A percentile compares a stretch with the other conserved stretches of the same genome.
Evolutionary conservation across 192 early-diverging fungal species (phyloP).

Genomic region (Glomus cerebriforme): DNA sequence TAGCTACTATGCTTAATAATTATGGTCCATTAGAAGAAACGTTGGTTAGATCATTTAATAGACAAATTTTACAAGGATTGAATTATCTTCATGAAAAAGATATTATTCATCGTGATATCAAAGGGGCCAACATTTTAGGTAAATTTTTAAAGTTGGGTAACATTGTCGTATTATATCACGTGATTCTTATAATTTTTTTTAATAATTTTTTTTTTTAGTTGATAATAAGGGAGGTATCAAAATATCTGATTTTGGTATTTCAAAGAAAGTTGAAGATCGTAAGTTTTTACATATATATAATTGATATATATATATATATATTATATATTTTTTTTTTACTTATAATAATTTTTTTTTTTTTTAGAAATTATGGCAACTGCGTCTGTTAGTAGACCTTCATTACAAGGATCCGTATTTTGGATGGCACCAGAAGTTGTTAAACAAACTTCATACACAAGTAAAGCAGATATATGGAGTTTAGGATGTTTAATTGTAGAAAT

Average conservation of each 20-base stretch:
- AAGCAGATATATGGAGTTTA: slow-evolving; percentile 93
- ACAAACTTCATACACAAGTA: slow-evolving; percentile 87
- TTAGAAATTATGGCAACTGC: slow-evolving; percentile 29
- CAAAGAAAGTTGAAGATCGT: slow-evolving; percentile 88
- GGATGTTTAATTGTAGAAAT: slow-evolving; percentile 98
- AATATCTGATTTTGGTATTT: slow-evolving; percentile 99
- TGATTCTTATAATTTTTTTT: not conserved
- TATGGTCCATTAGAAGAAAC: slow-evolving; percentile 88
- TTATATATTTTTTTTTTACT: not conserved
- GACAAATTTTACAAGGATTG: slow-evolving; percentile 90
- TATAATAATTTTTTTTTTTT: not conserved
- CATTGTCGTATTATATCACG: not conserved
- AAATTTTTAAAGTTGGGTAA: slow-evolving; percentile 27
- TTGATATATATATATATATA: not conserved
- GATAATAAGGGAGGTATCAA: slow-evolving; percentile 93
- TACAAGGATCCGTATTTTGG: slow-evolving; percentile 98
- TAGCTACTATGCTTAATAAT: slow-evolving; percentile 79
- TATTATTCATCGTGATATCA: slow-evolving; percentile 98
- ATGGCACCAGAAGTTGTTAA: slow-evolving; percentile 99
- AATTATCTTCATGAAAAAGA: slow-evolving; percentile 91
- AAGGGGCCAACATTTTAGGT: slow-evolving; percentile 90
- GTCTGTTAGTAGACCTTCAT: slow-evolving; percentile 63
- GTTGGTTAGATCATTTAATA: slow-evolving; percentile 80
- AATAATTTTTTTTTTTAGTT: slow-evolving; percentile 41
- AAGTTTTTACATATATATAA: slow-evolving; percentile 35